phyloP scores from a whole-genome alignment of 2,329 filamentous ascomycete genomes.

The Triangularia verruculosa region DNA sequence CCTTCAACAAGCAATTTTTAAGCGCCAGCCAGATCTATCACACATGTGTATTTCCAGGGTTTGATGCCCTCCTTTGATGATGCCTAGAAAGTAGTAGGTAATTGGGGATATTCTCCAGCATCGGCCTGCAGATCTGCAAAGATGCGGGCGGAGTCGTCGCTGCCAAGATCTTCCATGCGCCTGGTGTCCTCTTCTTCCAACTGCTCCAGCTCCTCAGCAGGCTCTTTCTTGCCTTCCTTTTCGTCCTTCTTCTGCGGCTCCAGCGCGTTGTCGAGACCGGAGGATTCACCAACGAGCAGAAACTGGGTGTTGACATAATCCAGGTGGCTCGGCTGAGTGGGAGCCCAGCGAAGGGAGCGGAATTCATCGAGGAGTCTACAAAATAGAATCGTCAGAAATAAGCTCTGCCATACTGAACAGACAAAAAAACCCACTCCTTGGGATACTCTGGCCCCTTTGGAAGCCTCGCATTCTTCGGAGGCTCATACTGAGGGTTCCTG shows the following conservation, averaged over 20 bases:
- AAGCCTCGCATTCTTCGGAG: constrained; percentile 61
- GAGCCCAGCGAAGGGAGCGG: constrained; percentile 67
- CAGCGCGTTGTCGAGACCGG: constrained; percentile 54
- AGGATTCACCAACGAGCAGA: constrained; percentile 70
- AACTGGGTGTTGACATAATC: constrained; percentile 74
- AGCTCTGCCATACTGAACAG: not conserved
- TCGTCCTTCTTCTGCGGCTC: constrained; percentile 54
- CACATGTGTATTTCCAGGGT: not conserved
- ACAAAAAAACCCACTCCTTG: constrained; percentile 53
- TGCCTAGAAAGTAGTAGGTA: constrained; percentile 55
- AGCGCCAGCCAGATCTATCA: not conserved
- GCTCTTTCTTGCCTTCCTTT: constrained; percentile 59
- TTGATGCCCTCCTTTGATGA: not conserved
- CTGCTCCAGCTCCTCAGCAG: constrained; percentile 68
- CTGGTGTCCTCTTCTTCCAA: constrained; percentile 72
- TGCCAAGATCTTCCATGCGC: constrained; percentile 54
- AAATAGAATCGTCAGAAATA: not conserved
- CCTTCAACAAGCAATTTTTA: not conserved
- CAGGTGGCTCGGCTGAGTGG: constrained; percentile 69
- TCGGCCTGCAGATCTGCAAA: constrained; percentile 46
- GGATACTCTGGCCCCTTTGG: constrained; percentile 67
- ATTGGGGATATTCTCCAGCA: constrained; percentile 60
- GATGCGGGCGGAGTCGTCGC: constrained; percentile 45
- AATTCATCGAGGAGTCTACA: constrained; percentile 45
- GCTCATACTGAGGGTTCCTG: constrained; percentile 72